These are phyloP conservation scores for Carex myosuroides DNA, from an alignment of 176 grass and related monocot species.

Conservation along the genomic window DNA sequence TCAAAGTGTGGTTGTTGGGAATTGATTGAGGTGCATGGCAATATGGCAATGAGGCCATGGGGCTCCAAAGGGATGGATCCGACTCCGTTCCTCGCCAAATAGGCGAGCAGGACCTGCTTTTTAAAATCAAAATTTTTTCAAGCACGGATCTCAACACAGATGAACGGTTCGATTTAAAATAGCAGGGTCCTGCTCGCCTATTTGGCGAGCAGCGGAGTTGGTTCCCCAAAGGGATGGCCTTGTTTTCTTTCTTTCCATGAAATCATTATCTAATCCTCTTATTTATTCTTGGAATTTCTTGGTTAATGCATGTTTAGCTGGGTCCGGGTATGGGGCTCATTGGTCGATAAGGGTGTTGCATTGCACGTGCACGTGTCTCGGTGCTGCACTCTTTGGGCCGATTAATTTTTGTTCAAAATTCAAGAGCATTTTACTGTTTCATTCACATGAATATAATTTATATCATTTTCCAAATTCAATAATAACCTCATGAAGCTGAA, in stretches of 20 bases:
- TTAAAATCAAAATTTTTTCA: no score
- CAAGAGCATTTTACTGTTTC: background rate
- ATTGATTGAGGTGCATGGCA: constrained; percentile 13
- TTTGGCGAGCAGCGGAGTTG: no score
- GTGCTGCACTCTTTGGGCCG: background rate
- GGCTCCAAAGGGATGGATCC: no score
- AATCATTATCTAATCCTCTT: background rate
- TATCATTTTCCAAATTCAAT: background rate
- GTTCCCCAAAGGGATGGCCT: background rate
- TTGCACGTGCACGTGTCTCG: background rate
- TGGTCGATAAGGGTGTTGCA: background rate
- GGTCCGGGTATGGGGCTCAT: background rate
- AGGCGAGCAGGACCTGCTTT: no score
- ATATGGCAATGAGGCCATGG: background rate
- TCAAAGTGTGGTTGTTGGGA: background rate
- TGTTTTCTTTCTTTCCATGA: background rate
- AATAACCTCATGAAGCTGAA: no score
- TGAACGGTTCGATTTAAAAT: no score
- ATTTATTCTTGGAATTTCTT: background rate
- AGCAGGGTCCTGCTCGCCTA: no score
- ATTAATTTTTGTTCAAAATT: background rate
- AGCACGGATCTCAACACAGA: no score
- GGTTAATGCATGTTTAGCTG: background rate
- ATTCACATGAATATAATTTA: background rate
- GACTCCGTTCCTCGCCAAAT: no score